Evolutionary conservation across 768 basidiomycete species (phyloP), one percentile per base, ranked within the genome.

Genomic region (Pisolithus sp.): DNA sequence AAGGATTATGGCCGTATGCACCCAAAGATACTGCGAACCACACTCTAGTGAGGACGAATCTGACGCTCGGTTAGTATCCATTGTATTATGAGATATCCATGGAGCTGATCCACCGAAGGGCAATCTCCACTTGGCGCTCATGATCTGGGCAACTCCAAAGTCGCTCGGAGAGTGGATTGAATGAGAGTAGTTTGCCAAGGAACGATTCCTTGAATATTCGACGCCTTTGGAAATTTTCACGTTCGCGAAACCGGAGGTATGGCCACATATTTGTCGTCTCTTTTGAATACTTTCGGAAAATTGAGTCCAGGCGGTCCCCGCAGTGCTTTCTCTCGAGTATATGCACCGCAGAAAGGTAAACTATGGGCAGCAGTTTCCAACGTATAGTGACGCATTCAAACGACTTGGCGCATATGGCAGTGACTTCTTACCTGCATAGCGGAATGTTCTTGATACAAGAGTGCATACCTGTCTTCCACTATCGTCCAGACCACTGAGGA

Each of bases 201-300:
- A 86, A 84, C 6, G 82, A 81, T 10, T 53, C 51, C 8, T 66
- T 56, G 59, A 79, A 85, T n/a, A 58, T 56, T 4, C 51, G 50
- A 49, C 67, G 73, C 38, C 78, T 71, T 17, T 49, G 52, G 0
- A 53, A 38, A 1, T 63, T 58, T 62, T 87, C 84, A 12, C 59
- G 54, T 52, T 71, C 59, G n/a, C 86, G 78, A 20, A 69, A 59
- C 24, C 65, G 66, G 31, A 88, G 72, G 62, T 89, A 89, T 7
- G 86, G 85, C 88, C 88, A 90, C 61, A 84, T 71, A 56, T 89
- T 81, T 1, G 75, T 79, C 67, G 75, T 81, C 17, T 70, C 73
- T 20, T 52, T 65, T 15, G 76, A 64, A 57, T 78, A 68, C 10
- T 63, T 61, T 42, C 66, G 52, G 45, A 79, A 53, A 7, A 81